Evolutionary conservation across 805 yeast species (phyloP), one percentile per base, ranked within the genome.

Genomic region (Lachancea nothofagi): DNA sequence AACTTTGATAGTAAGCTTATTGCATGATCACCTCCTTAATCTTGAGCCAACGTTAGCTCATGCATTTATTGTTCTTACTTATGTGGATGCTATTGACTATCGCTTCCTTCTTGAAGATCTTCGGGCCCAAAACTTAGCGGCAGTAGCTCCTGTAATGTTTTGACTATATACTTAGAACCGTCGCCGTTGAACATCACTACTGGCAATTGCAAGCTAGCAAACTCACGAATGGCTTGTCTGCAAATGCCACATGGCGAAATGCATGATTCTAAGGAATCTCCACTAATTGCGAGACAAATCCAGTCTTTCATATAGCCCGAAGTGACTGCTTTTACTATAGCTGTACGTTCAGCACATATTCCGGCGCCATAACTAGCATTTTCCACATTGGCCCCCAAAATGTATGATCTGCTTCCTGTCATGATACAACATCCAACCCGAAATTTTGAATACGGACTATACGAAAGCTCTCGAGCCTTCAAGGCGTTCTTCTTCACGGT

Each of bases 181-280:
- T 72, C 72, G 1, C 55, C 58, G 33, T 76, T 72, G 55, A 78
- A 82, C 93, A 90, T 81, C 56, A 72, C 76, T 2, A 90, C 62
- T 0, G 84, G 83, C 20, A 77, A 54, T 6, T 71, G 67, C 6
- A 59, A 54, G 7, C 25, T 14, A 0, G 79, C 75, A 59, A 89
- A 90, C 59, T 90, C 98, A 27, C 96, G 69, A 23, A 90, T 77
- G 40, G 83, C 75, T 61, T 90, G 98, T 39, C 98, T 70, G 55
- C 98, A 90, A 26, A 93, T 80, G 3, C 98, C 98, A 59, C 98
- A 90, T 0, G 98, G 98, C 7, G 89, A 69, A 8, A 83, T 78
- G 22, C 80, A 73, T 7, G 63, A 61, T 2, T 71, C 72, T 1
- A 56, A 54, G 31, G 71, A 29, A 53, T 61, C 63, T 55, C 62